Conservation (phyloP, 2,329 filamentous ascomycete species). For the Nectriaceae sp. region DNA sequence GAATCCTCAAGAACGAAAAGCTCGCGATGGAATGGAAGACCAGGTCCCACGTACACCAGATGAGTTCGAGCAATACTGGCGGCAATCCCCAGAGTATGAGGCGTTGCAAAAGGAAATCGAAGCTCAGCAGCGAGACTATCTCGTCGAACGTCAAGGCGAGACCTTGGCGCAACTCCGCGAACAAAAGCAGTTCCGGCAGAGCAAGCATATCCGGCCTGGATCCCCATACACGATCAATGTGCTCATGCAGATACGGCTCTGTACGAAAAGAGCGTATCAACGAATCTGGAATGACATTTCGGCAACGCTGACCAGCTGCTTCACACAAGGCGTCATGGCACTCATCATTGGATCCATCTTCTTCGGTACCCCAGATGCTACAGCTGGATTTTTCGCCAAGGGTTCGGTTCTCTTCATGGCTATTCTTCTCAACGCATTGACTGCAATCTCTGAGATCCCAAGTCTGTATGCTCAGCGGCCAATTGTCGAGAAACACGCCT, state of each 20-base stretch:
- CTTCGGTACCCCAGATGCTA: slow-evolving; percentile 51
- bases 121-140: slow-evolving; percentile 48
- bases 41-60: slow-evolving; percentile 67
- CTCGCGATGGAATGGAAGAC: slow-evolving; percentile 59
- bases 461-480: slow-evolving; percentile 46
- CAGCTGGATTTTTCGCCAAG: slow-evolving; percentile 53
- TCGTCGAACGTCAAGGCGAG: slow-evolving; percentile 41
- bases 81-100: slow-evolving; percentile 45
- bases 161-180: slow-evolving; percentile 44
- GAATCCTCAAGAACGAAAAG: slow-evolving; percentile 60
- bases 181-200: slow-evolving; percentile 52
- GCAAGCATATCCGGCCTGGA: slow-evolving; percentile 52
- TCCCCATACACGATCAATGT: slow-evolving; percentile 61
- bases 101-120: slow-evolving; percentile 50
- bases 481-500: slow-evolving; percentile 51
- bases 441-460: slow-evolving; percentile 56
- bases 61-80: slow-evolving; percentile 61
- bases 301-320: slow-evolving; percentile 46
- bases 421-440: slow-evolving; percentile 59
- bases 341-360: slow-evolving; percentile 65
- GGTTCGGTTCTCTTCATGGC: slow-evolving; percentile 63
- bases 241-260: slow-evolving; percentile 54
- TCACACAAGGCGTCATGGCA: slow-evolving; percentile 55
- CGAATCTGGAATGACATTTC: slow-evolving; percentile 54
- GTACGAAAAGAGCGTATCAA: slow-evolving; percentile 53